Evolutionary conservation across 768 basidiomycete genomes (phyloP).

Genomic region (Boletus coccyginus): DNA sequence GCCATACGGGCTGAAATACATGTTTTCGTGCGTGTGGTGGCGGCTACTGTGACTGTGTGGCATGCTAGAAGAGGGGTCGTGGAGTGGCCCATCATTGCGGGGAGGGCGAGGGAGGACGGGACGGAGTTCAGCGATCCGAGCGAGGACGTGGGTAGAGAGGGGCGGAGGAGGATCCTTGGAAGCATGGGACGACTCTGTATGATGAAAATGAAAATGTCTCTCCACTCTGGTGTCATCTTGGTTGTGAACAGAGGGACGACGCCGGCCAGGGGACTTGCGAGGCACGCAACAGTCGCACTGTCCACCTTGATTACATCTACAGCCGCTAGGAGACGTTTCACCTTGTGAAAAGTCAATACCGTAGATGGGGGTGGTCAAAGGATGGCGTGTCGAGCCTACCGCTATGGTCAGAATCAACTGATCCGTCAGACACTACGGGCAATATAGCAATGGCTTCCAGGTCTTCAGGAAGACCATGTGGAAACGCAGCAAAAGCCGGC

Average conservation of each 20-base stretch:
- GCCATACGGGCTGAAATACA: slow-evolving; percentile 64
- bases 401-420: slow-evolving; percentile 61
- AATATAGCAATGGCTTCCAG: slow-evolving; percentile 50
- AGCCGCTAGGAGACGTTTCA: slow-evolving; percentile 43
- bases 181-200: slow-evolving; percentile 13
- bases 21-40: slow-evolving; percentile 49
- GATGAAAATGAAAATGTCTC: slow-evolving; percentile 22
- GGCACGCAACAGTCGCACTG: slow-evolving; percentile 60
- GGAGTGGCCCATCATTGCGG: slow-evolving; percentile 38
- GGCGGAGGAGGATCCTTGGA: slow-evolving; percentile 17
- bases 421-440: slow-evolving; percentile 43
- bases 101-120: slow-evolving; percentile 68
- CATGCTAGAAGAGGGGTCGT: slow-evolving; percentile 46
- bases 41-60: slow-evolving; percentile 41
- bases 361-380: slow-evolving; percentile 35
- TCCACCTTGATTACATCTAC: slow-evolving; percentile 45
- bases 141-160: slow-evolving; percentile 49
- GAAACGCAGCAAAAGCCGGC: slow-evolving; percentile 74
- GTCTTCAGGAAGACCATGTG: slow-evolving; percentile 69
- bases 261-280: slow-evolving; percentile 41
- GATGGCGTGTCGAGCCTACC: slow-evolving; percentile 56
- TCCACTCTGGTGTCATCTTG: slow-evolving; percentile 30
- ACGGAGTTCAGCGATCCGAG: slow-evolving; percentile 62
- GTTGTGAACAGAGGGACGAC: slow-evolving; percentile 29
- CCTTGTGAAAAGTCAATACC: slow-evolving; percentile 48